A percentile compares a stretch with the other conserved stretches of the same genome.
These are phyloP conservation scores for Syncephalastrum racemosum DNA, from an alignment of 371 early-diverging fungal species.

Conservation along the genomic window DNA sequence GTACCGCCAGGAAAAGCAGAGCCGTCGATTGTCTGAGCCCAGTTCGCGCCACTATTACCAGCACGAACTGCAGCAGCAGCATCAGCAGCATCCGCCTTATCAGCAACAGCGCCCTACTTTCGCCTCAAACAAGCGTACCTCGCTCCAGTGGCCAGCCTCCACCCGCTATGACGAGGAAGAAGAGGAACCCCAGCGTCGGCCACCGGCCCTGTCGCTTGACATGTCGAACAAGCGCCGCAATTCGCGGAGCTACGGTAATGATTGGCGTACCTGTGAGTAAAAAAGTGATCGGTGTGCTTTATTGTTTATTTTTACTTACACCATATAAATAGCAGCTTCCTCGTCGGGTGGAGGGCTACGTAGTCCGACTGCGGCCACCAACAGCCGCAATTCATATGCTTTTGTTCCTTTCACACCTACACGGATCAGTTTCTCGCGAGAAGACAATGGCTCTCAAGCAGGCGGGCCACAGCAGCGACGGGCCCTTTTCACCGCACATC, in stretches of 20 bases:
- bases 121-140: constrained; percentile 14
- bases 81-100: constrained; percentile 6
- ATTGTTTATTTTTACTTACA: constrained; percentile 2
- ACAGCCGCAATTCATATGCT: constrained; percentile 18
- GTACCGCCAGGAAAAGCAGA: constrained; percentile 23
- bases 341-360: constrained; percentile 8
- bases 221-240: constrained; percentile 13
- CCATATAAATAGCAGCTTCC: constrained; percentile 6
- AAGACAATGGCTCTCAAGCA: constrained; percentile 14
- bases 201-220: constrained; percentile 13
- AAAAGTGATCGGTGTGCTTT: neutral
- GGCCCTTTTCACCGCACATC: constrained; percentile 52
- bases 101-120: constrained; percentile 3
- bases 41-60: constrained; percentile 23
- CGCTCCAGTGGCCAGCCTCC: constrained; percentile 17
- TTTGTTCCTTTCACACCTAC: constrained; percentile 31
- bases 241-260: constrained; percentile 18
- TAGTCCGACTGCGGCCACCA: constrained; percentile 12
- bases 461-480: constrained; percentile 36
- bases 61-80: constrained; percentile 14
- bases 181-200: neutral
- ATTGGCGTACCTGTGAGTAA: constrained; percentile 31
- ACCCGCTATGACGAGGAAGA: constrained; percentile 8
- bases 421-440: constrained; percentile 24
- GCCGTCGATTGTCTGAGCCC: constrained; percentile 45